phyloP scores from a whole-genome alignment of 2,329 filamentous ascomycete genomes.

The Sporothrix curviconia region DNA sequence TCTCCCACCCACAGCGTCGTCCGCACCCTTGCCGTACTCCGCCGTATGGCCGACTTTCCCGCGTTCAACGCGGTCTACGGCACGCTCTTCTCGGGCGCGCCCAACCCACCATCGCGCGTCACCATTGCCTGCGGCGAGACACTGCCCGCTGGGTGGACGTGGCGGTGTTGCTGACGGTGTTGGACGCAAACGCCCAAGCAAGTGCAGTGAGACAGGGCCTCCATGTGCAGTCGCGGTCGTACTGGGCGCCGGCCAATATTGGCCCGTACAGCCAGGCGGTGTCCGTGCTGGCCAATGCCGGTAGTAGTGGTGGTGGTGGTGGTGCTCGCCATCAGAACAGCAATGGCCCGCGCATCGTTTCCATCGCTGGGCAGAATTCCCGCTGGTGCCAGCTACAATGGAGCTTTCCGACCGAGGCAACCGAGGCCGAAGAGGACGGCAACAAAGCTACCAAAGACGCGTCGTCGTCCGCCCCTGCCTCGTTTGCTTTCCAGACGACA shows the following conservation, averaged over 20 bases:
- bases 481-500: slow-evolving; percentile 50
- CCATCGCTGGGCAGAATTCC: slow-evolving; percentile 88
- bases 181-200: slow-evolving; percentile 17
- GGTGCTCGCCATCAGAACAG: background rate
- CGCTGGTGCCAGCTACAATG: slow-evolving; percentile 78
- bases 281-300: slow-evolving; percentile 35
- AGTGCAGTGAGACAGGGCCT: slow-evolving; percentile 50
- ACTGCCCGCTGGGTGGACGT: slow-evolving; percentile 56
- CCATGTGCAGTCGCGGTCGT: slow-evolving; percentile 88
- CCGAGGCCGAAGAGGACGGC: background rate
- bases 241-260: slow-evolving; percentile 98
- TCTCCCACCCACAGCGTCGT: slow-evolving; percentile 40
- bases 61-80: slow-evolving; percentile 70
- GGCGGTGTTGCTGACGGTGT: slow-evolving; percentile 40
- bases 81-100: slow-evolving; percentile 57
- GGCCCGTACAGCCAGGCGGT: slow-evolving; percentile 94
- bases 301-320: no score
- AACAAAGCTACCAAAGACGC: background rate
- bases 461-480: background rate
- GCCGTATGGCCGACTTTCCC: slow-evolving; percentile 73
- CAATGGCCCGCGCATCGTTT: slow-evolving; percentile 38
- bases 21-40: slow-evolving; percentile 61
- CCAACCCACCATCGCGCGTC: slow-evolving; percentile 79
- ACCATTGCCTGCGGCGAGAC: slow-evolving; percentile 70
- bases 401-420: slow-evolving; percentile 35